Conservation (phyloP, 106 monocot genomes). For the Acorus calamus region DNA sequence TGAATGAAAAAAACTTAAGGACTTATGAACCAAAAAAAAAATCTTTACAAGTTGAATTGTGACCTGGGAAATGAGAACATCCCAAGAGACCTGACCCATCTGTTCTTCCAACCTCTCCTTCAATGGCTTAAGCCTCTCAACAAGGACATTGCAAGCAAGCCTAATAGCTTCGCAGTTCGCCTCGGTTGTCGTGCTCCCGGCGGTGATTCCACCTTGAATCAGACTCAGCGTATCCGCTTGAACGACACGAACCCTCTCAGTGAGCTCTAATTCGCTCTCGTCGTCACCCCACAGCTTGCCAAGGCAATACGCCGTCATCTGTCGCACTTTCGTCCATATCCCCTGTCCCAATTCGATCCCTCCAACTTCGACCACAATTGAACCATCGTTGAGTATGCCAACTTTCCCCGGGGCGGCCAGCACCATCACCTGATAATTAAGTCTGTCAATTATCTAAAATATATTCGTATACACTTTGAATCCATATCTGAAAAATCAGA, state of each 20-base stretch:
- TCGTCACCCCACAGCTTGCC: conserved; percentile 36
- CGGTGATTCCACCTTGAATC: conserved; percentile 62
- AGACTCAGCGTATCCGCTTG: conserved; percentile 79
- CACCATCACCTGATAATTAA: conserved; percentile 1
- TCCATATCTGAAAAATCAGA: no score
- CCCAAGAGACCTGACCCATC: conserved; percentile 42
- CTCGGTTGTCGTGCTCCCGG: conserved; percentile 81
- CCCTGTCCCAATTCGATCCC: conserved; percentile 84
- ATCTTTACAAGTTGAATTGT: not conserved
- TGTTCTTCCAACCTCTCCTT: conserved; percentile 34
- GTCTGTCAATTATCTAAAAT: no score
- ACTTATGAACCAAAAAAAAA: no score
- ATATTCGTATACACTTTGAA: no score
- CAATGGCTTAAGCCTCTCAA: conserved; percentile 41
- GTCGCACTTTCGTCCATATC: conserved; percentile 88
- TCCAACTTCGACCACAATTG: conserved; percentile 78
- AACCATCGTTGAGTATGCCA: conserved; percentile 59
- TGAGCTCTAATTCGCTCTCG: conserved; percentile 17
- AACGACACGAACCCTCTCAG: conserved; percentile 50
- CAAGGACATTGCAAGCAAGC: conserved; percentile 44
- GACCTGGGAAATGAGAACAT: conserved; percentile 46
- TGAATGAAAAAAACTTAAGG: no score
- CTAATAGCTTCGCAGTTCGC: conserved; percentile 68
- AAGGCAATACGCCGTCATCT: conserved; percentile 67
- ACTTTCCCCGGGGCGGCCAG: conserved; percentile 61